These are phyloP conservation scores for Taphrina communis DNA, from an alignment of 1,139 yeast species.

Conservation along the genomic window DNA sequence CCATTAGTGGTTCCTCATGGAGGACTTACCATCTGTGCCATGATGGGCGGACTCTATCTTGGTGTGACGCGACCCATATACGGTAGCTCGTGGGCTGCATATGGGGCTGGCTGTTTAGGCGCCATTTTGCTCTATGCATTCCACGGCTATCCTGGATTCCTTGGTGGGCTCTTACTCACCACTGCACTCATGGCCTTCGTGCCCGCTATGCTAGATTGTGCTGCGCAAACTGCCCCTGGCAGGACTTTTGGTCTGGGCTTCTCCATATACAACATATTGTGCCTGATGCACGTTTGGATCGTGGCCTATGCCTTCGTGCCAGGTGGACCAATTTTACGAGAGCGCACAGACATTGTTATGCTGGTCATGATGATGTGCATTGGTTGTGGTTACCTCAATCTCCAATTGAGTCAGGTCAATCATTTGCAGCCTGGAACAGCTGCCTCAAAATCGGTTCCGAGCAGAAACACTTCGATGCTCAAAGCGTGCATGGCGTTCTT, in stretches of 20 bases:
- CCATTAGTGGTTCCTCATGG: conserved; percentile 93
- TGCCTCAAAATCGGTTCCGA: background rate
- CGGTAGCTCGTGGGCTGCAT: conserved; percentile 48
- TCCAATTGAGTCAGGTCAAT: conserved; percentile 31
- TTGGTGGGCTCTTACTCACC: conserved; percentile 73
- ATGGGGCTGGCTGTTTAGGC: conserved; percentile 58
- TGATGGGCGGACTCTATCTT: conserved; percentile 64
- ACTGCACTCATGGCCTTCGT: conserved; percentile 57
- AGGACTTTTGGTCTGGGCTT: conserved; percentile 62
- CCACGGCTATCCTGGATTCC: conserved; percentile 80
- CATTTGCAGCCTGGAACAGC: conserved; percentile 36
- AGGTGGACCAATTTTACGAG: conserved; percentile 84
- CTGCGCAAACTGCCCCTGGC: conserved; percentile 62
- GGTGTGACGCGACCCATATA: conserved; percentile 51
- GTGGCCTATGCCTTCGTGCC: conserved; percentile 99
- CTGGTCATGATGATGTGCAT: conserved; percentile 60
- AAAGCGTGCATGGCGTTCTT: conserved; percentile 49
- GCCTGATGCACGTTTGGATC: conserved; percentile 90
- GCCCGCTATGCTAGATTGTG: conserved; percentile 44
- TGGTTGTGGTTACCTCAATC: conserved; percentile 51
- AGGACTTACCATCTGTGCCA: conserved; percentile 62
- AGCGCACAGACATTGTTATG: conserved; percentile 78
- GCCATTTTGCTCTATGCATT: conserved; percentile 59
- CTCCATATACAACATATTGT: conserved; percentile 61
- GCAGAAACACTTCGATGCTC: conserved; percentile 47